Percentiles rank a stretch among this genome's conserved stretches.
These are phyloP conservation scores for Blastobotrys terrestris DNA, from an alignment of 805 yeast genomes.

Conservation along the genomic window DNA sequence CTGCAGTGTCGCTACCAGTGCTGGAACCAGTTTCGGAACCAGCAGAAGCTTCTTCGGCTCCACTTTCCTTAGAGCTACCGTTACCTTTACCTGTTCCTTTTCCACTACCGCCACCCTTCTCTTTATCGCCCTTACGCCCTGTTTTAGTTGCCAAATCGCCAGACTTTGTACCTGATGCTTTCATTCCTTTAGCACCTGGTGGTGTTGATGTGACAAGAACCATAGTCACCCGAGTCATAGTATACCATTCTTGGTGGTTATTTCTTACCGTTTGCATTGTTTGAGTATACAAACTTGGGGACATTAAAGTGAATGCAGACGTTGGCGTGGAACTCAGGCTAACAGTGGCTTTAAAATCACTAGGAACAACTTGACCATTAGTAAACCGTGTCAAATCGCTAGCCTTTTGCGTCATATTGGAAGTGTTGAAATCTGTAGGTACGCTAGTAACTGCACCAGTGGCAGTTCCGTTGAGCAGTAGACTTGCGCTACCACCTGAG, in stretches of 20 bases:
- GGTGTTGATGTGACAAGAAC: slow-evolving; percentile 2
- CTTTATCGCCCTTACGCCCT: background rate
- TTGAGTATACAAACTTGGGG: background rate
- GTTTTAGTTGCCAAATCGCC: background rate
- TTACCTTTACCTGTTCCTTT: background rate
- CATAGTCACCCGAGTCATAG: background rate
- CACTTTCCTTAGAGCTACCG: background rate
- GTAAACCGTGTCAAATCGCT: background rate
- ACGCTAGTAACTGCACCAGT: background rate
- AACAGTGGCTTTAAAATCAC: background rate
- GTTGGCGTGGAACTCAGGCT: background rate
- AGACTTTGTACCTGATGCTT: background rate
- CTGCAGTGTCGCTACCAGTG: background rate
- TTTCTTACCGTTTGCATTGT: background rate
- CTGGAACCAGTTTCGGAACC: background rate
- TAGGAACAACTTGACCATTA: background rate
- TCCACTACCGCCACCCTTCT: background rate
- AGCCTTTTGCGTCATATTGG: background rate
- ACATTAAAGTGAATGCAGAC: background rate
- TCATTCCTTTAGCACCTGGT: background rate
- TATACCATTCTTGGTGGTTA: background rate
- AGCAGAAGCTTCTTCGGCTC: background rate
- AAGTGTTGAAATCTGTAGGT: background rate
- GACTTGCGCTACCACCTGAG: background rate
- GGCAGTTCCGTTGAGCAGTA: background rate